A percentile compares a stretch with the other conserved stretches of the same genome.
Conservation (phyloP, 495 filamentous ascomycete genomes). For the Cetradonia linearis region DNA sequence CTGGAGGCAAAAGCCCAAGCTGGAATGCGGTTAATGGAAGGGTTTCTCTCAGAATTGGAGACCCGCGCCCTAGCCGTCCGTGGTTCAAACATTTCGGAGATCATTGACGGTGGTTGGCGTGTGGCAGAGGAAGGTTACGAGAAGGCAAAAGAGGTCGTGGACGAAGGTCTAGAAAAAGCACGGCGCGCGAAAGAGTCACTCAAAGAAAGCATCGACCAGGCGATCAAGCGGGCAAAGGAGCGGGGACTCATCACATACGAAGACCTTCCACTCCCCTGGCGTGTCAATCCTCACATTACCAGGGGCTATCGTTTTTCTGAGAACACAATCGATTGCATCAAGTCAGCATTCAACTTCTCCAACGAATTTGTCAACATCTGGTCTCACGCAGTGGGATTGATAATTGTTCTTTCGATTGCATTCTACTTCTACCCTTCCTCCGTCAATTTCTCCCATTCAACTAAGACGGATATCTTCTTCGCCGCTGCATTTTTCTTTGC, state of each 20-base stretch:
- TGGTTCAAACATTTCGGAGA: conserved; percentile 44
- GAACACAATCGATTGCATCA: conserved; percentile 74
- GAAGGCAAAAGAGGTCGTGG: conserved; percentile 63
- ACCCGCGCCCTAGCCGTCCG: conserved; percentile 64
- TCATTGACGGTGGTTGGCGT: conserved; percentile 59
- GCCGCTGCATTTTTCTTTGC: conserved; percentile 95
- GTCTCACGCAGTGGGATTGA: conserved; percentile 80
- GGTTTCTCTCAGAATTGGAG: conserved; percentile 74
- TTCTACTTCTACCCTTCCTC: conserved; percentile 93
- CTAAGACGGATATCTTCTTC: conserved; percentile 76
- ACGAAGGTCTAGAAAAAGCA: conserved; percentile 74
- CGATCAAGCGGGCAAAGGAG: conserved; percentile 68
- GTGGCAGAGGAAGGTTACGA: conserved; percentile 66
- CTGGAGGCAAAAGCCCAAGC: conserved; percentile 84
- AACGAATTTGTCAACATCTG: conserved; percentile 98
- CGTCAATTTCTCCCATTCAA: conserved; percentile 75
- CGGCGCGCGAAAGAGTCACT: conserved; percentile 64
- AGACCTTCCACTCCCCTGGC: conserved; percentile 85
- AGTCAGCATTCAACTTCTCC: conserved; percentile 68
- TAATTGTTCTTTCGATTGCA: conserved; percentile 78
- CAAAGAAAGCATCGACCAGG: conserved; percentile 68
- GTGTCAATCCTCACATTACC: conserved; percentile 86
- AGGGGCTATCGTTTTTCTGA: conserved; percentile 88
- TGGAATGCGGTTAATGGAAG: conserved; percentile 77
- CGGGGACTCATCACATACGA: conserved; percentile 77